phyloP scores from a whole-genome alignment of 257 asterid genomes.

The Nicotiana tabacum region DNA sequence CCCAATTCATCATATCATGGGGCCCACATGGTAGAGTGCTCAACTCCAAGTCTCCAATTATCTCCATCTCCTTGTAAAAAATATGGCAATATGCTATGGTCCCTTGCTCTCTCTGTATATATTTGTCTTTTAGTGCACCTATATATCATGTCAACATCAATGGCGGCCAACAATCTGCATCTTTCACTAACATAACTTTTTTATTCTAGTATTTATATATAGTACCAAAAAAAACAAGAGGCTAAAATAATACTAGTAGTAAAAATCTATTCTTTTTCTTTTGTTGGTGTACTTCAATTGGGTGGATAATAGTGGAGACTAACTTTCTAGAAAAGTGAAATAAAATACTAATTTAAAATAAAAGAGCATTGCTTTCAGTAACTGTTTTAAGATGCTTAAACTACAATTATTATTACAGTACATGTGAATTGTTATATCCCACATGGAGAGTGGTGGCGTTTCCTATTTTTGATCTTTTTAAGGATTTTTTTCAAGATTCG shows the following conservation, averaged over 20 bases:
- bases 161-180: slow-evolving; percentile 56
- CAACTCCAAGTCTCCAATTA: background rate
- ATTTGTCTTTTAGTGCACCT: slow-evolving; percentile 24
- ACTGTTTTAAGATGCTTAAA: slow-evolving; percentile 12
- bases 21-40: background rate
- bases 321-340: background rate
- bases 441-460: background rate
- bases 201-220: slow-evolving; percentile 7
- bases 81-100: slow-evolving; percentile 7
- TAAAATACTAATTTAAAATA: background rate
- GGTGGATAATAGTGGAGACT: background rate
- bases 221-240: background rate
- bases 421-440: background rate
- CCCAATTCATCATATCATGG: background rate
- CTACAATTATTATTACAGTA: background rate
- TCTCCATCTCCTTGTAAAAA: background rate
- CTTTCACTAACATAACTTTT: slow-evolving; percentile 16
- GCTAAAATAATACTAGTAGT: background rate
- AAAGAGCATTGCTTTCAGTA: slow-evolving; percentile 15
- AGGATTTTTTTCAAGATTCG: slow-evolving; percentile 17
- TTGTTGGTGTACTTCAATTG: background rate
- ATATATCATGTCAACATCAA: slow-evolving; percentile 43
- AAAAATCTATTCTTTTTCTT: background rate
- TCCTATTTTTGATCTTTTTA: background rate
- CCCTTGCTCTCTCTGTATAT: background rate